phyloP scores from a whole-genome alignment of 2,329 filamentous ascomycete genomes.

The Penicillium sp. region DNA sequence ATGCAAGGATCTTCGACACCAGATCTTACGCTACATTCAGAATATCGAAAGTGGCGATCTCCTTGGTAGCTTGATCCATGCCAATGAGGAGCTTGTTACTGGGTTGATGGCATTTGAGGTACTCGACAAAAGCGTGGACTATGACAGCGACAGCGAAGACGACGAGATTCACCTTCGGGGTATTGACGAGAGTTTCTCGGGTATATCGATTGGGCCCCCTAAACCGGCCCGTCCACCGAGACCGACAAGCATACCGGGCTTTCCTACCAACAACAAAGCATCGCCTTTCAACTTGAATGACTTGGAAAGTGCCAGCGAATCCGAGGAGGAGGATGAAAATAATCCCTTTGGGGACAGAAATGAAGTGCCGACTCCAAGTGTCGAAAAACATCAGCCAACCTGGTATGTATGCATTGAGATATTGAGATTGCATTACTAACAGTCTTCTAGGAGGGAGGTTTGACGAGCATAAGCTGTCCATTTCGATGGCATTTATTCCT shows the following conservation, averaged over 20 bases:
- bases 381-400: constrained; percentile 29
- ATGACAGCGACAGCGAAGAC: constrained; percentile 63
- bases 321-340: constrained; percentile 65
- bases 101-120: constrained; percentile 94
- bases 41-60: constrained; percentile 87
- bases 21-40: constrained; percentile 88
- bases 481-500: too few relatives aligned
- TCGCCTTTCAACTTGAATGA: constrained; percentile 53
- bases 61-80: constrained; percentile 83
- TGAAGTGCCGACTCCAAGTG: constrained; percentile 43
- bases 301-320: constrained; percentile 17
- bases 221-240: constrained; percentile 51
- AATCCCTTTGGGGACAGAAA: constrained; percentile 85
- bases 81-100: constrained; percentile 92
- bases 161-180: constrained; percentile 39
- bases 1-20: constrained; percentile 80
- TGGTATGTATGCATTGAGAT: constrained; percentile 33
- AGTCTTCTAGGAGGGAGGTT: constrained; percentile 7
- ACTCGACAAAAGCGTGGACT: constrained; percentile 63
- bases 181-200: constrained; percentile 30
- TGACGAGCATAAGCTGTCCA: not conserved
- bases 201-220: constrained; percentile 31
- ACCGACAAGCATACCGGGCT: constrained; percentile 53
- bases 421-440: not conserved
- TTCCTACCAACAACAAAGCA: constrained; percentile 15